Evolutionary conservation across 805 yeast genomes (phyloP), one percentile per base, ranked within the genome.

Genomic region (Pichia scutulata): DNA sequence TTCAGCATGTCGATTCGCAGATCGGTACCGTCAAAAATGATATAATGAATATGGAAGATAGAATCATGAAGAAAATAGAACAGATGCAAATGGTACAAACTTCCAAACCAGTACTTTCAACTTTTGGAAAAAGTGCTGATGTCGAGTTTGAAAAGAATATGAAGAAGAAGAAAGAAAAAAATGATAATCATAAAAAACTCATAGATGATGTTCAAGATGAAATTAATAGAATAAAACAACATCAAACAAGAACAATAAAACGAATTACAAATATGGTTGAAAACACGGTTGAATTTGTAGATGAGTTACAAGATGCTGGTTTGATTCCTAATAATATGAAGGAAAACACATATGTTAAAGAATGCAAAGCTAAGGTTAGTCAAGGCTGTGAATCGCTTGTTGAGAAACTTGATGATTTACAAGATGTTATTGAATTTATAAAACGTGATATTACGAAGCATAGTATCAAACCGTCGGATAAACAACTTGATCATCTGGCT

Each of bases 401-500:
- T 33, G 82, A 92, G 0, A 78, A 76, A 55, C 92, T 92, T 6
- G 99, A 93, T 64, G 97, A 89, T 57, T 70, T 93, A 19, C 97
- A 90, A 62, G 99, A 93, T 66, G 67, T 86, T 10, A 86, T 93
- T 63, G 99, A 93, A 61, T 87, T 87, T 0, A 70, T 92, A 49
- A 74, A 97, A 49, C 82, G 88, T 57, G 98, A 90, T 67, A 96
- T 93, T 14, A 95, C 96, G 0, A 84, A 82, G 53, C 77, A 97
- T 55, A 96, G 97, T 21, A 89, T 89, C 0, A 77, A 89, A 37
- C 89, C 96, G 16, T 70, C 89, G 0, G 80, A 76, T 47, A 81
- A 84, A 55, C 95, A 90, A 59, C 67, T 93, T 24, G 80, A 76
- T 21, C 69, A 74, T 21, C 84, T 92, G 1, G 61, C 74, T 8